These are phyloP conservation scores for Dactylella cylindrospora DNA, from an alignment of 2,329 filamentous ascomycete species.

Conservation along the genomic window DNA sequence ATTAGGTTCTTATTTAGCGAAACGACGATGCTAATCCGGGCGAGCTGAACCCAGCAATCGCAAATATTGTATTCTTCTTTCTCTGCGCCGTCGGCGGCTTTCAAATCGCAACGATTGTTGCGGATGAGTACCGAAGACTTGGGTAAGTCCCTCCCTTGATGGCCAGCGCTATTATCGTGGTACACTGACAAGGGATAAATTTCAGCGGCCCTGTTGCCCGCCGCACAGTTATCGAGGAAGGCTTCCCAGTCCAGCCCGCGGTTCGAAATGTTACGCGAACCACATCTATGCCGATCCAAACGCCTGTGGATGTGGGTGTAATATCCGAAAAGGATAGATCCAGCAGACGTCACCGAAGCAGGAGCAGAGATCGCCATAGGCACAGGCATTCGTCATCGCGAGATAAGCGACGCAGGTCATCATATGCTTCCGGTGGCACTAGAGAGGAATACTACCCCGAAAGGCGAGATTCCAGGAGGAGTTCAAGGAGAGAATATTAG, in stretches of 20 bases:
- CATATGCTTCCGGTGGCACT: conserved; percentile 24
- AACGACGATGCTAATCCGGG: conserved; percentile 1
- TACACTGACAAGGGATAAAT: conserved; percentile 1
- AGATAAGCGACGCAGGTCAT: conserved; percentile 23
- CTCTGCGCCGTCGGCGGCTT: conserved; percentile 9
- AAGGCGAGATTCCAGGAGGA: conserved; percentile 20
- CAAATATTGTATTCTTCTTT: conserved; percentile 40
- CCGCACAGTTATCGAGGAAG: conserved; percentile 40
- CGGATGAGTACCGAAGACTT: conserved; percentile 28
- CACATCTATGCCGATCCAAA: conserved; percentile 25
- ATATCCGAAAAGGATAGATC: conserved; percentile 34
- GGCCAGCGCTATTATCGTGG: not conserved
- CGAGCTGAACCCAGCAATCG: conserved; percentile 4
- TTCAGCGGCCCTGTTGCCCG: conserved; percentile 34
- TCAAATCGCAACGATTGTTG: conserved; percentile 31
- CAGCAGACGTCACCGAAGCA: conserved; percentile 13
- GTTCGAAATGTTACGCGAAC: conserved; percentile 37
- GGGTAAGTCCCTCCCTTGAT: conserved; percentile 17
- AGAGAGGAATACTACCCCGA: conserved; percentile 25
- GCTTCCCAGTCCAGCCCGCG: conserved; percentile 28
- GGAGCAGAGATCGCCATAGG: conserved; percentile 25
- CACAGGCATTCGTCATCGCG: conserved; percentile 16
- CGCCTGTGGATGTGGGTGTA: conserved; percentile 6
- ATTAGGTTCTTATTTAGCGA: not conserved
- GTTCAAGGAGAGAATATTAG: conserved; percentile 19